Evolutionary conservation across 2,329 filamentous ascomycete genomes (phyloP).

Genomic region (Exophiala spinifera): DNA sequence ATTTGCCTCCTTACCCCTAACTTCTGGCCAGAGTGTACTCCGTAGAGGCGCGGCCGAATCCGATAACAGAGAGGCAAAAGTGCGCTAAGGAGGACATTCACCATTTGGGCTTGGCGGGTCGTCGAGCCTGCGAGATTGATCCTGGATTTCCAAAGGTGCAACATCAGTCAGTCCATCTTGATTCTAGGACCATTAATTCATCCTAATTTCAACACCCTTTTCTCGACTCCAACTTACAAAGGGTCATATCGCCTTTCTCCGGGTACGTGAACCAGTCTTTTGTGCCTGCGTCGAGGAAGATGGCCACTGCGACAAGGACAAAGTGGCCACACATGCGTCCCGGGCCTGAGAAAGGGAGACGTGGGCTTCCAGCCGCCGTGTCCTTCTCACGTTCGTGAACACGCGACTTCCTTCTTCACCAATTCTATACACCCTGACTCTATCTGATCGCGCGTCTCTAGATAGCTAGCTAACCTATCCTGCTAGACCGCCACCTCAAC

Average conservation of each 20-base stretch:
- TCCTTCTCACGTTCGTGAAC: constrained; percentile 1
- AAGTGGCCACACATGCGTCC: constrained; percentile 30
- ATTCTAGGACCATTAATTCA: constrained; percentile 15
- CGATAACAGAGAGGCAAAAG: background rate
- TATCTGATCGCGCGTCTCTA: background rate
- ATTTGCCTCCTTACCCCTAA: constrained; percentile 4
- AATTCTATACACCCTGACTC: background rate
- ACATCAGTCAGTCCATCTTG: constrained; percentile 10
- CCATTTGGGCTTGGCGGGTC: constrained; percentile 11
- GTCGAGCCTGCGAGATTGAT: constrained; percentile 14
- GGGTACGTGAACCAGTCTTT: constrained; percentile 27
- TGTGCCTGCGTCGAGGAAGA: constrained; percentile 20
- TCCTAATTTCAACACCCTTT: constrained; percentile 20
- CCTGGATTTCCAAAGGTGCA: constrained; percentile 15
- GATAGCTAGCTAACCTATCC: constrained; percentile 22
- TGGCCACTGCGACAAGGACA: constrained; percentile 24
- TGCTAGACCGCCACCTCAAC: constrained; percentile 40
- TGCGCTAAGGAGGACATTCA: background rate
- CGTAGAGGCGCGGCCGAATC: background rate
- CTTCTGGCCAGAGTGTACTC: constrained; percentile 3
- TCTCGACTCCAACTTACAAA: constrained; percentile 14
- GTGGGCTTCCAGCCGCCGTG: constrained; percentile 7
- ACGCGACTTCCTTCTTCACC: background rate
- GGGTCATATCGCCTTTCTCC: constrained; percentile 13
- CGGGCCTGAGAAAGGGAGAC: constrained; percentile 11